Conservation (phyloP, 2,329 filamentous ascomycete genomes). For the Byssoonygena ceratinophila region DNA sequence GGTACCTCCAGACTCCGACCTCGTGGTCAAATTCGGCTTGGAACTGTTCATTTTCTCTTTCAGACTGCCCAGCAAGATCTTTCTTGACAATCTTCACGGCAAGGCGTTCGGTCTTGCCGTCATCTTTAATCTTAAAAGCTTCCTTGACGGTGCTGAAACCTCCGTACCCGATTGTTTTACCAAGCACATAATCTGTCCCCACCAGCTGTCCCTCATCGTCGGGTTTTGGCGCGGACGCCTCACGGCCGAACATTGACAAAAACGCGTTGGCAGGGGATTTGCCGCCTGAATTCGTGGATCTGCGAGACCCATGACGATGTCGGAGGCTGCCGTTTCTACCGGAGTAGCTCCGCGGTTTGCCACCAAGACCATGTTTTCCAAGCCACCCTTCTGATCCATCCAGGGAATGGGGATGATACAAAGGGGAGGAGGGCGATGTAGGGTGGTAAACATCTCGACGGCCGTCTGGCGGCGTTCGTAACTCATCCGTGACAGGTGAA, state of each 20-base stretch:
- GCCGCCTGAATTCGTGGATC: constrained; percentile 41
- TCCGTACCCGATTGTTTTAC: constrained; percentile 54
- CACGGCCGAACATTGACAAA: constrained; percentile 44
- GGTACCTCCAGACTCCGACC: constrained; percentile 56
- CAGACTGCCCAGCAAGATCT: constrained; percentile 44
- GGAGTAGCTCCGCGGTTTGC: constrained; percentile 28
- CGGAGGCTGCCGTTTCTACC: constrained; percentile 28
- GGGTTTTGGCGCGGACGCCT: constrained; percentile 39
- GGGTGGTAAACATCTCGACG: constrained; percentile 29
- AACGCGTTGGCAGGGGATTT: constrained; percentile 51
- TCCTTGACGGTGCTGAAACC: constrained; percentile 59
- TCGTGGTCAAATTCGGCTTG: constrained; percentile 60
- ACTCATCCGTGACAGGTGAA: constrained; percentile 33
- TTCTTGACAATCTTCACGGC: constrained; percentile 61
- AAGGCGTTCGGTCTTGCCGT: constrained; percentile 41
- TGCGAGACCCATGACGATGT: constrained; percentile 33
- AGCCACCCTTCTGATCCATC: constrained; percentile 35
- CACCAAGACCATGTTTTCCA: constrained; percentile 20
- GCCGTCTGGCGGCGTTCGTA: constrained; percentile 33
- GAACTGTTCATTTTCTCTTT: constrained; percentile 53
- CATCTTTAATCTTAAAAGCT: constrained; percentile 51
- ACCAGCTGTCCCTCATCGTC: constrained; percentile 60
- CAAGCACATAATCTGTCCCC: constrained; percentile 56
- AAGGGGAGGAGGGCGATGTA: constrained; percentile 30
- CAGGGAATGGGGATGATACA: constrained; percentile 30